Evolutionary conservation across 345 rosid genomes (phyloP), one percentile per base, ranked within the genome.

Genomic region (Aurinia saxatilis): DNA sequence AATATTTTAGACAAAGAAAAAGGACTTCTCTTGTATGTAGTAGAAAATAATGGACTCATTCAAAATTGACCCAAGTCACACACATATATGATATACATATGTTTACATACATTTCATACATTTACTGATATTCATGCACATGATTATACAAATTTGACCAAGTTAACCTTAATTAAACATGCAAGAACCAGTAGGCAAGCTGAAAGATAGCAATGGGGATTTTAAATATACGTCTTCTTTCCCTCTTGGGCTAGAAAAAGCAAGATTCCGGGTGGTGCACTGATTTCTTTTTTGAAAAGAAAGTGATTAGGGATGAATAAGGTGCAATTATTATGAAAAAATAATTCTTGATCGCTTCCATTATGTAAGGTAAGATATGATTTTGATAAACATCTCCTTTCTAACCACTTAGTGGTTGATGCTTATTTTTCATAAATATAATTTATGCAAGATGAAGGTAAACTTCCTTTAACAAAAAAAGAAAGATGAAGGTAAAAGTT

Each of bases 181-280:
- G 29, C 59, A 42, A 51, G 47, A 60, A 39, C 61, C 61, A 60
- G 52, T 59, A 35, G 65, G n/a, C 44, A 55, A 51, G 52, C 52
- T 67, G 66, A 11, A 58, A 40, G 55, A 49, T 38, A 37, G 17
- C 15, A 27, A 21, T 25, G 44, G 37, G 4, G 13, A 39, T 39
- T 30, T 21, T 46, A 25, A 36, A 27, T 66, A 29, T 10, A 33
- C 23, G 41, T 49, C 44, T 50, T 16, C 57, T 59, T 38, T 31
- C 18, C 14, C 44, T 49, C 41, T 57, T 33, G 37, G 54, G 54
- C 34, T 42, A 48, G 50, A 49, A 67, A 66, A 59, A 34, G 58
- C 16, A 68, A 60, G 56, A 36, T 68, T 60, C 49, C 67, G 47
- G 44, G 56, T 68, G 61, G 73, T 68, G 55, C 67, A 44, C 18